Base-by-base conservation (phyloP, 805 yeast genomes). In the Saccharomyces mikatae region DNA sequence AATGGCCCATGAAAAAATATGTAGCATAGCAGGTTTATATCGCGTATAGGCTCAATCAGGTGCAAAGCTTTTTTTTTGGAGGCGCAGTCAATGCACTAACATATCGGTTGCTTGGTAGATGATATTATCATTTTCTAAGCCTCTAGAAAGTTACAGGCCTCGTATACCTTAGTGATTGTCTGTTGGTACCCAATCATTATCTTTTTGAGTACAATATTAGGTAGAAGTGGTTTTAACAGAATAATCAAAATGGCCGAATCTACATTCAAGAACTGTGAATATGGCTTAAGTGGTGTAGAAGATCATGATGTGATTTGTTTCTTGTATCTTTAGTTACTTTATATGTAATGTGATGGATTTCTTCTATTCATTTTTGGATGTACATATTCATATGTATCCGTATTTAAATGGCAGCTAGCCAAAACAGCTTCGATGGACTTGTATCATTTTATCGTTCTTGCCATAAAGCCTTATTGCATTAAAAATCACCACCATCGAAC, bases 401-500 rank as follows among this genome's bases (percentile, higher is more conserved):
- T 36, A 36, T 36, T 36, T 36, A 36, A 13, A 36, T 36, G 44
- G 13, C 44, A 36, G 24, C 44, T 8, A 17, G 17, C 24, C 6
- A 36, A 36, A 3, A 29, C 24, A 36, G 44, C 13, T 36, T 36
- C 11, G 17, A 29, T 31, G 36, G 14, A 13, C 22, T 36, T 36
- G 9, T 36, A 36, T 36, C 11, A 17, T 36, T 36, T 36, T 36
- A 36, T 36, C 44, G 11, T 36, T 17, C 24, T 36, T 36, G 24
- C 24, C 22, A 22, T 17, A 6, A 36, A 36, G 24, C 9, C 22
- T 6, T 36, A 8, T 8, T 17, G 10, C 24, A 36, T 36, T 9
- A 36, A 49, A 30, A 52, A 27, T 49, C 61, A 27, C 67, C 71
- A 30, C 64, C 65, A 26, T 56, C 63, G 48, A 63, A 67, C 22